Base-by-base conservation (phyloP, 345 rosid species). In the Fremontodendron californicum region DNA sequence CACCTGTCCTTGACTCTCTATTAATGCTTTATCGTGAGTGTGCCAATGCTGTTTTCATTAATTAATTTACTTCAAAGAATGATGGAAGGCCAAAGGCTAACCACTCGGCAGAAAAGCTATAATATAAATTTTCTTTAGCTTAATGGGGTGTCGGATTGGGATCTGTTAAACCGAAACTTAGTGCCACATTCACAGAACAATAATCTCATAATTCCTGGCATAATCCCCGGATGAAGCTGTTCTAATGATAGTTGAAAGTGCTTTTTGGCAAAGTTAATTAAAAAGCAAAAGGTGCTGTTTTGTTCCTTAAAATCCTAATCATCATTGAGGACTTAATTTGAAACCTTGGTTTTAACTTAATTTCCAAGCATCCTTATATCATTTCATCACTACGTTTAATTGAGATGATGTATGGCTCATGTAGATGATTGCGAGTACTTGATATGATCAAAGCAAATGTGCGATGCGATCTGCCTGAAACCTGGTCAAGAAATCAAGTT, bases 161-260 rank as follows among this genome's bases (percentile, higher is more conserved):
- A 46, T 74, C 43, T 43, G 61, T 35, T 12, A 29, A 7, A 9
- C 46, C 37, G 45, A 15, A 64, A 35, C 60, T 40, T 21, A 5
- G 69, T 15, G 6, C 66, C 69, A 51, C 49, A 55, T 69, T 23
- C 60, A 60, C 42, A 33, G 42, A 39, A 23, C 27, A 40, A 9
- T 69, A 7, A 35, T 65, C 37, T 54, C 83, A 77, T 55, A 65
- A 72, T 77, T 64, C 61, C 48, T 11, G 77, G 69, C 83, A 70
- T 80, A 48, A 80, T 76, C 75, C 29, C 49, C 48, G 82, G 72
- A 15, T 4, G 67, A 62, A 23, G 37, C 72, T 68, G 37, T 43
- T 61, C n/a, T 62, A 19, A 31, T 15, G 67, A 33, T 62, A 23
- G 31, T 12, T 70, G 9, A 23, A 39, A 25, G 57, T 68, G 39